phyloP scores from a whole-genome alignment of 116 monocot genomes.

The Papilionanthe hybrid region DNA sequence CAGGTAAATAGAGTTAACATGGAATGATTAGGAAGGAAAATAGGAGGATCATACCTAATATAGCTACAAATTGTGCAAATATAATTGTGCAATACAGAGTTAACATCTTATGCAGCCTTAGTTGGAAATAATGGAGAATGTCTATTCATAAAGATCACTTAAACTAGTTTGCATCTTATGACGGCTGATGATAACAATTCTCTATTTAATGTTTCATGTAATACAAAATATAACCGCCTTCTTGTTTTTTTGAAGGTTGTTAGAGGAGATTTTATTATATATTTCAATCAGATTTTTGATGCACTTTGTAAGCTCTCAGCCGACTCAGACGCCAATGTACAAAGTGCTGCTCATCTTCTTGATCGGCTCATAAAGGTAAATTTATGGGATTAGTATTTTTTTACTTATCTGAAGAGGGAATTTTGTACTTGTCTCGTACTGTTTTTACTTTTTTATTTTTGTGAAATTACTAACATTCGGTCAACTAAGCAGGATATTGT shows the following conservation, averaged over 20 bases:
- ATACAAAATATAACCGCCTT: not conserved
- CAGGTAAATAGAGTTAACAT: too few relatives aligned
- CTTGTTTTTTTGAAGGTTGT: constrained; percentile 57
- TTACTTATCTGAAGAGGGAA: not conserved
- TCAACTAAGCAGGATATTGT: constrained; percentile 78
- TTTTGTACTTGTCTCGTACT: not conserved
- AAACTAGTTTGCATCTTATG: too few relatives aligned
- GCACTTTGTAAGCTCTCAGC: constrained; percentile 97
- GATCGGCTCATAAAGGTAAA: constrained; percentile 91
- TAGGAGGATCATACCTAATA: too few relatives aligned
- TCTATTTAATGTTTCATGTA: not conserved
- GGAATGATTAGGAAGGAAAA: too few relatives aligned
- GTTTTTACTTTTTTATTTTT: not conserved
- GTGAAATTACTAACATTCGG: not conserved
- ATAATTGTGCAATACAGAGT: too few relatives aligned
- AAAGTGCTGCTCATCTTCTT: constrained; percentile 98
- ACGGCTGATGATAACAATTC: not conserved
- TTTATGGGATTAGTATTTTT: not conserved
- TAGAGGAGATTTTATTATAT: constrained; percentile 91
- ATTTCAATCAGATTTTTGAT: constrained; percentile 98
- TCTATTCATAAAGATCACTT: too few relatives aligned
- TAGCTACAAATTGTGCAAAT: too few relatives aligned
- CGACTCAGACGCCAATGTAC: constrained; percentile 89
- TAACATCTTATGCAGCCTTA: too few relatives aligned
- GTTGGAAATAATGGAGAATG: too few relatives aligned